Evolutionary conservation across 257 asterid species (phyloP).

Genomic region (Primulina eburnea): DNA sequence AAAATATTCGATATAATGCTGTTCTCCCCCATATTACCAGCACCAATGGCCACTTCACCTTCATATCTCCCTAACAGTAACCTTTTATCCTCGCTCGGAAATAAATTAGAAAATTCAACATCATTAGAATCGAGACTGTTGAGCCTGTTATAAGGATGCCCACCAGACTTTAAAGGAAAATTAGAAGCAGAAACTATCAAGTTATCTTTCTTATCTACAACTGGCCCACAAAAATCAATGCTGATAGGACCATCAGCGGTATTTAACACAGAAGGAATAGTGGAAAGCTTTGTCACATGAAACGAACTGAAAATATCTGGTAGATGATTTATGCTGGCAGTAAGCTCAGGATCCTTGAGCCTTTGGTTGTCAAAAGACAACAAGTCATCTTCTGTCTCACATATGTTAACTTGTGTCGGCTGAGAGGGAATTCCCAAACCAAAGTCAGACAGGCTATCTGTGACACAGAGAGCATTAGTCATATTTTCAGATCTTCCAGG

Average conservation of each 20-base stretch:
- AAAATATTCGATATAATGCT: conserved; percentile 83
- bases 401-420: conserved; percentile 27
- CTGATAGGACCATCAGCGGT: conserved; percentile 33
- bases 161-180: conserved; percentile 31
- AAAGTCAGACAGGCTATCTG: conserved; percentile 32
- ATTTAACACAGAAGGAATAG: conserved; percentile 33
- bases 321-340: conserved; percentile 31
- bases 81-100: conserved; percentile 37
- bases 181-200: conserved; percentile 45
- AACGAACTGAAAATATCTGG: conserved; percentile 39
- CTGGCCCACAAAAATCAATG: conserved; percentile 39
- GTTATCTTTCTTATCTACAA: conserved; percentile 46
- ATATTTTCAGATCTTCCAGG: conserved; percentile 34
- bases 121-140: conserved; percentile 33
- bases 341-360: conserved; percentile 54
- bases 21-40: conserved; percentile 65
- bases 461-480: conserved; percentile 23
- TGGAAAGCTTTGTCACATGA: conserved; percentile 37
- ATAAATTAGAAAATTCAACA: conserved; percentile 36
- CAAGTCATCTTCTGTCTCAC: conserved; percentile 56
- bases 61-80: conserved; percentile 46
- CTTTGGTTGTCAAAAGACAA: conserved; percentile 60
- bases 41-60: conserved; percentile 36
- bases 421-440: conserved; percentile 31
- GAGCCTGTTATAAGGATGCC: conserved; percentile 42